Evolutionary conservation across 108 stramenopile genomes (phyloP).

Genomic region (Fistulifera solaris): DNA sequence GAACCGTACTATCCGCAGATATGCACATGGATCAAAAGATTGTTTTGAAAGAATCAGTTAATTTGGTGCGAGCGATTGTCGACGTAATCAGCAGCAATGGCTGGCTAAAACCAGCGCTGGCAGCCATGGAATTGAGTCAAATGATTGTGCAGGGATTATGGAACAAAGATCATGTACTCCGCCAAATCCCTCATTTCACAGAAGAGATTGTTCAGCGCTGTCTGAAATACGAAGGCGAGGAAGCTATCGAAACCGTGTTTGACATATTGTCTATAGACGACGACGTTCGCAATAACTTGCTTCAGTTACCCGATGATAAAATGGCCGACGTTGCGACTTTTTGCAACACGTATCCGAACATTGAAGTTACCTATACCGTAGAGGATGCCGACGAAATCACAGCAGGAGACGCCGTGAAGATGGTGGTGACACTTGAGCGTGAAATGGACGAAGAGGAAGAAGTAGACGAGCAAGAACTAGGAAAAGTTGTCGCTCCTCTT

Average conservation of each 20-base stretch:
- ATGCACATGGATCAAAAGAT: conserved; percentile 71
- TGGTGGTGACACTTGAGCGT: conserved; percentile 83
- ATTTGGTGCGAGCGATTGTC: conserved; percentile 90
- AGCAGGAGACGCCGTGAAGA: conserved; percentile 80
- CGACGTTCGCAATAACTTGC: conserved; percentile 82
- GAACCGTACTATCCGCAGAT: conserved; percentile 72
- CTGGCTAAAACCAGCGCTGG: conserved; percentile 95
- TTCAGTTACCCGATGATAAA: conserved; percentile 81
- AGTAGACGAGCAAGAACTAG: conserved; percentile 68
- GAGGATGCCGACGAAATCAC: conserved; percentile 78
- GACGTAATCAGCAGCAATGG: conserved; percentile 97
- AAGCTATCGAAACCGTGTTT: conserved; percentile 79
- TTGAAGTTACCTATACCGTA: conserved; percentile 87
- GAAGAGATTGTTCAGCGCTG: conserved; percentile 80
- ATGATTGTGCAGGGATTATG: conserved; percentile 97
- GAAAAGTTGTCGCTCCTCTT: conserved; percentile 76
- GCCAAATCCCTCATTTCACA: conserved; percentile 94
- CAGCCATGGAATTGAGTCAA: conserved; percentile 97
- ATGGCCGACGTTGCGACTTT: conserved; percentile 96
- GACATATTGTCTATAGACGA: conserved; percentile 93
- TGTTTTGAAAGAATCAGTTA: conserved; percentile 70
- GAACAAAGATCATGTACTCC: conserved; percentile 87
- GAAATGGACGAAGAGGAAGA: conserved; percentile 87
- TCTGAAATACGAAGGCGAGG: conserved; percentile 55
- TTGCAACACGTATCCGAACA: conserved; percentile 96